Conservation (phyloP, 345 rosid genomes). For the Populus nigra region DNA sequence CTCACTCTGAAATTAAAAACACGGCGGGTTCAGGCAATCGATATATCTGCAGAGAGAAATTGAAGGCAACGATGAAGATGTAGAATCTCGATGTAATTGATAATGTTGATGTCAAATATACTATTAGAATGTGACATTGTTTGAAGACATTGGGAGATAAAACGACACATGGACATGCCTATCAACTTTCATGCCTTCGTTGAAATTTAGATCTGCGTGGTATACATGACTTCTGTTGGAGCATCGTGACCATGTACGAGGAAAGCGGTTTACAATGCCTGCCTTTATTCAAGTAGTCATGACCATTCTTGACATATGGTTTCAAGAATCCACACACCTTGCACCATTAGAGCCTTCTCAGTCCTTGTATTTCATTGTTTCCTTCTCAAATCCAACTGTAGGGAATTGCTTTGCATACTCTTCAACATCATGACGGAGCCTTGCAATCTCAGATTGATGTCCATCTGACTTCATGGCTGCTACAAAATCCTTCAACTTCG, state of each 20-base stretch:
- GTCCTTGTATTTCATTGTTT: slow-evolving; percentile 76
- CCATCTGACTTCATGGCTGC: slow-evolving; percentile 61
- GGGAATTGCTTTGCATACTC: slow-evolving; percentile 82
- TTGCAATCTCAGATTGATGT: slow-evolving; percentile 58
- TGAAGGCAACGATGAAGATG: too few species aligned
- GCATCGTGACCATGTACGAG: too few species aligned
- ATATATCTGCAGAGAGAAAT: slow-evolving; percentile 8
- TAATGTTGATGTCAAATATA: too few species aligned
- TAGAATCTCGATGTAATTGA: too few species aligned
- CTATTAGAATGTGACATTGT: too few species aligned
- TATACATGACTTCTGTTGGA: too few species aligned
- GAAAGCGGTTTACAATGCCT: too few species aligned
- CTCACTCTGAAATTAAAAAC: not conserved
- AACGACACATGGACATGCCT: too few species aligned
- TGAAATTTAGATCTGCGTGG: too few species aligned
- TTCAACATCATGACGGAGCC: slow-evolving; percentile 65
- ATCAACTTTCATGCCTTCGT: too few species aligned
- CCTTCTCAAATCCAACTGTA: slow-evolving; percentile 88
- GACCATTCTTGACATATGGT: not conserved
- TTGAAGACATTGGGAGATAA: too few species aligned
- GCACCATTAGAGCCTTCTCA: slow-evolving; percentile 24
- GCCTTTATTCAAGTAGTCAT: too few species aligned
- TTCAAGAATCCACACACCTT: slow-evolving; percentile 25
- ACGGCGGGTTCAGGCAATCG: not conserved
- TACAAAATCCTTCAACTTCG: slow-evolving; percentile 81